phyloP scores from a whole-genome alignment of 2,329 filamentous ascomycete genomes.

The Sclerotinia minor region DNA sequence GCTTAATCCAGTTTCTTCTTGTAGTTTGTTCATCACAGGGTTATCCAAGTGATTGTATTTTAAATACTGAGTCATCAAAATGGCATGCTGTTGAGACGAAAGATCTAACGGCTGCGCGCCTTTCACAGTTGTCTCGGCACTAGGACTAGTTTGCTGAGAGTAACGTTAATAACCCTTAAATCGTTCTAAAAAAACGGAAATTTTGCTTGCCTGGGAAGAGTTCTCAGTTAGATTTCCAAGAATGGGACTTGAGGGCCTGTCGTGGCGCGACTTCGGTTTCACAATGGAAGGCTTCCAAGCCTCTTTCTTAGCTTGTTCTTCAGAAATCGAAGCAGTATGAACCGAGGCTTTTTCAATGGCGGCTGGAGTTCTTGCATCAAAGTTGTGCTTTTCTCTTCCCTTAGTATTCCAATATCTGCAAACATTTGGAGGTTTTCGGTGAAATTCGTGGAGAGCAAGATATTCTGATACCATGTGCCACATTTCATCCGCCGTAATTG shows the following conservation, averaged over 20 bases:
- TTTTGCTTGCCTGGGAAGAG: background rate
- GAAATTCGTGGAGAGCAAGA: background rate
- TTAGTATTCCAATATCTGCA: conserved; percentile 10
- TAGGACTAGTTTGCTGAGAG: background rate
- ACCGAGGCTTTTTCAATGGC: background rate
- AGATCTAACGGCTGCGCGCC: background rate
- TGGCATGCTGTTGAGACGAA: background rate
- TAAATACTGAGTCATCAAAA: background rate
- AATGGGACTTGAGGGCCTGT: background rate
- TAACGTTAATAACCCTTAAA: background rate
- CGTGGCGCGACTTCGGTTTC: too few species aligned
- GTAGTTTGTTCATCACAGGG: background rate
- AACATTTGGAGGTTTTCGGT: conserved; percentile 2
- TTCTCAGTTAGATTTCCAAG: background rate
- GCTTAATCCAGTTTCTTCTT: background rate
- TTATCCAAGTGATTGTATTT: conserved; percentile 1
- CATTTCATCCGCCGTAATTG: background rate
- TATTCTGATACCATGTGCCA: conserved; percentile 2
- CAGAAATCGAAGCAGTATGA: background rate
- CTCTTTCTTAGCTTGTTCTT: background rate
- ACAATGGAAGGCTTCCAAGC: too few species aligned
- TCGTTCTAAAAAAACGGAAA: background rate
- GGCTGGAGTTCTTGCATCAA: conserved; percentile 3
- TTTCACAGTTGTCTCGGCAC: background rate
- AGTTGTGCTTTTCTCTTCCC: conserved; percentile 9